Evolutionary conservation across 176 grass and related monocot genomes (phyloP).

Genomic region (Carex myosuroides): DNA sequence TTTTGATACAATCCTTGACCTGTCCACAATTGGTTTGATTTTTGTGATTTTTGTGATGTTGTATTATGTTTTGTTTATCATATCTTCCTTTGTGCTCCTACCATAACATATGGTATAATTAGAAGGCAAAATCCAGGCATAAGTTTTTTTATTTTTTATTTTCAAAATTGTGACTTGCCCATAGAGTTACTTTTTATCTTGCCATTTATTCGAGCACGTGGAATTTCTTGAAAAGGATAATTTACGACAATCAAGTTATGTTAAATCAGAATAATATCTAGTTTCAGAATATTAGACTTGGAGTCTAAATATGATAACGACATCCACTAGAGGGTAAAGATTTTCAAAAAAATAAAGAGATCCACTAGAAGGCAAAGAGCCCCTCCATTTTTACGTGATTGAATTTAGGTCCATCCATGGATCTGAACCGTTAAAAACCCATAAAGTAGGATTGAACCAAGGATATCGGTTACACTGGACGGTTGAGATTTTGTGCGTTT

Average conservation of each 20-base stretch:
- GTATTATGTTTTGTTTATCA: not conserved
- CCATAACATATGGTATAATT: not conserved
- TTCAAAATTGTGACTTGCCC: not conserved
- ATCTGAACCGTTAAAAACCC: not conserved
- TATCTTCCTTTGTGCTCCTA: not conserved
- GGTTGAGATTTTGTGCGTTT: not conserved
- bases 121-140: not conserved
- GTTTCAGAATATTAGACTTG: slow-evolving; percentile 19
- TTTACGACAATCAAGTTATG: not conserved
- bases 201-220: not conserved
- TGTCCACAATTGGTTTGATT: not conserved
- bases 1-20: slow-evolving; percentile 30
- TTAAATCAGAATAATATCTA: slow-evolving; percentile 23
- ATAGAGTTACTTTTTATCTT: not conserved
- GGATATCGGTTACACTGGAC: not conserved
- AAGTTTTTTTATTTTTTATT: not conserved
- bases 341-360: too few species aligned
- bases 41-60: slow-evolving; percentile 15
- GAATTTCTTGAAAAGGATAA: slow-evolving; percentile 17
- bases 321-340: not conserved
- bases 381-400: not conserved
- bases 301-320: not conserved
- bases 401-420: not conserved
- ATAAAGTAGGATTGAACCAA: not conserved
- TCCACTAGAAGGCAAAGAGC: not conserved